Percentiles rank a stretch among this genome's conserved stretches.
phyloP scores from a whole-genome alignment of 768 basidiomycete species.

The Serpula lacrymans region DNA sequence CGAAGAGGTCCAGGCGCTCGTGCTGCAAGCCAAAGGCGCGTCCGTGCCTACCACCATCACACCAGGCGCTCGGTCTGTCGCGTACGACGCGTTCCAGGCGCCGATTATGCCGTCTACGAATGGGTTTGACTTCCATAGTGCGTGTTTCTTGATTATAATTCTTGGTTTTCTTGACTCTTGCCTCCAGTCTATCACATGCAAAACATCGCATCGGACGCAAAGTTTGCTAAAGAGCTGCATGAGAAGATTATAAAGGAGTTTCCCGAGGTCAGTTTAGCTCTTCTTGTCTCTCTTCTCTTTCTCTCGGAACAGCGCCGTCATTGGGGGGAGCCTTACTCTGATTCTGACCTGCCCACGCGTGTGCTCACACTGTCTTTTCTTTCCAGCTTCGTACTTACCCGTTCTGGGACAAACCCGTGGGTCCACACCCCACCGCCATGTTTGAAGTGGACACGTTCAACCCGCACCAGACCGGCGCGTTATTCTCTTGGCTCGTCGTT shows the following conservation, averaged over 20 bases:
- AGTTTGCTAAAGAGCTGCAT: constrained; percentile 51
- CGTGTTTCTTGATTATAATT: constrained; percentile 17
- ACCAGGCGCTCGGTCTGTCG: constrained; percentile 36
- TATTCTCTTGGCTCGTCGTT: constrained; percentile 59
- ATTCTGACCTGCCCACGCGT: too few relatives aligned
- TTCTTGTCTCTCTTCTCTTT: neutral
- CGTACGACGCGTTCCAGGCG: constrained; percentile 47
- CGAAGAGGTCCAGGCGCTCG: too few relatives aligned
- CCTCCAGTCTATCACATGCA: constrained; percentile 64
- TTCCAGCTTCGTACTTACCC: constrained; percentile 57
- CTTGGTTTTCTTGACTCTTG: neutral
- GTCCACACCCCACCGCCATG: constrained; percentile 64
- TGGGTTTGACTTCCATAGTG: constrained; percentile 65
- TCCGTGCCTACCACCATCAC: constrained; percentile 2
- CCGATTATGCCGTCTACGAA: constrained; percentile 51
- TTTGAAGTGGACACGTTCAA: constrained; percentile 64
- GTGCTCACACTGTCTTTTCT: constrained; percentile 1
- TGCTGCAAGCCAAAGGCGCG: too few relatives aligned
- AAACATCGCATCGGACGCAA: constrained; percentile 31
- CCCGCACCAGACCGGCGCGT: constrained; percentile 57
- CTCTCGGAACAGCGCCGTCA: too few relatives aligned
- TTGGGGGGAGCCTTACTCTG: too few relatives aligned
- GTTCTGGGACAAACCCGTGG: constrained; percentile 57
- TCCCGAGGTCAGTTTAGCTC: constrained; percentile 47
- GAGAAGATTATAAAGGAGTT: constrained; percentile 58